Percentiles rank a stretch among this genome's conserved stretches.
Evolutionary conservation across 1,139 yeast species (phyloP).

Genomic region (Candida labiduridarum): DNA sequence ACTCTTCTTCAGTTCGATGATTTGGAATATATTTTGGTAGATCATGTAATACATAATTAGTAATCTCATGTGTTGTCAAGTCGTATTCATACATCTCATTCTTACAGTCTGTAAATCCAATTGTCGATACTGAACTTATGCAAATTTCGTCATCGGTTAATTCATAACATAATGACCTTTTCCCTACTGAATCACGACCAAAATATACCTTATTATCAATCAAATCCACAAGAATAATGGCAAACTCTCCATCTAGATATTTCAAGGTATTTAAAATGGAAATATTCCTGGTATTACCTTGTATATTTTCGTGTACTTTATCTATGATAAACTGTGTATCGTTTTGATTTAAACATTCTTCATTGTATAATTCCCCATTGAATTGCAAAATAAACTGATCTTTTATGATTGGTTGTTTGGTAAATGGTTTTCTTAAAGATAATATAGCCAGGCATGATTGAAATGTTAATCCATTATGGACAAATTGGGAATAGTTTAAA

Average conservation of each 20-base stretch:
- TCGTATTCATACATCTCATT: slow-evolving; percentile 51
- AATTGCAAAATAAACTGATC: slow-evolving; percentile 56
- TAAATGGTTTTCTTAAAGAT: slow-evolving; percentile 76
- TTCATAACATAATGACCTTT: slow-evolving; percentile 66
- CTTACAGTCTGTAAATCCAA: slow-evolving; percentile 54
- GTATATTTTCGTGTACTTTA: slow-evolving; percentile 20
- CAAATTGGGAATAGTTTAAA: slow-evolving; percentile 21
- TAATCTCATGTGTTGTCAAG: slow-evolving; percentile 17
- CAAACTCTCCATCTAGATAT: slow-evolving; percentile 79
- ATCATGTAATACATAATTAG: slow-evolving; percentile 4
- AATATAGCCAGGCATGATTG: slow-evolving; percentile 68
- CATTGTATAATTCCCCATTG: slow-evolving; percentile 85
- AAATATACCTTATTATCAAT: slow-evolving; percentile 52
- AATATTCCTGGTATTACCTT: slow-evolving; percentile 19
- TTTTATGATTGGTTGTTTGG: slow-evolving; percentile 60
- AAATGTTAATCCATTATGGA: slow-evolving; percentile 17
- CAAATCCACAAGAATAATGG: slow-evolving; percentile 55
- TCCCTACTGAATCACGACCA: slow-evolving; percentile 84
- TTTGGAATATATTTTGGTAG: slow-evolving; percentile 5
- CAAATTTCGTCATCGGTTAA: slow-evolving; percentile 33
- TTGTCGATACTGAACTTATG: slow-evolving; percentile 48
- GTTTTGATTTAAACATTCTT: slow-evolving; percentile 42
- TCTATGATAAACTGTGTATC: slow-evolving; percentile 37
- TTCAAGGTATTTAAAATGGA: slow-evolving; percentile 36
- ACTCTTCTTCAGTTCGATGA: slow-evolving; percentile 1